Conservation (phyloP, 2,329 filamentous ascomycete genomes). For the Aspergillus awamori region DNA sequence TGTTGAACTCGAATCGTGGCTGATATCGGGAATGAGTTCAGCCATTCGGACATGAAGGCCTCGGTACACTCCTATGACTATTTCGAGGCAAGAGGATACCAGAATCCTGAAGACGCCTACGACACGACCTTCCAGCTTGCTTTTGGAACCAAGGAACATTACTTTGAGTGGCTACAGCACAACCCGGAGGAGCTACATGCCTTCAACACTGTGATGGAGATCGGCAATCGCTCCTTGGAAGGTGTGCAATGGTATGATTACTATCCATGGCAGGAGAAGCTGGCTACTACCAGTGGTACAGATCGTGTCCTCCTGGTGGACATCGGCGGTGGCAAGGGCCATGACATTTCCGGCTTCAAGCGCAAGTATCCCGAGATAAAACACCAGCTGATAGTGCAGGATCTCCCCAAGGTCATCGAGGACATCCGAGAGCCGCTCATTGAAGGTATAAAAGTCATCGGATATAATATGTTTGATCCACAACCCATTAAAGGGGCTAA, state of each 20-base stretch:
- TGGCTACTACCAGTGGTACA: neutral
- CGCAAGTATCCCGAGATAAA: constrained; percentile 30
- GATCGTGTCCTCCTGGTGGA: constrained; percentile 35
- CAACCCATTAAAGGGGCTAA: constrained; percentile 28
- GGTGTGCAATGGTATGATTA: constrained; percentile 22
- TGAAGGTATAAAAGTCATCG: constrained; percentile 16
- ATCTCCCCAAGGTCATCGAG: constrained; percentile 38
- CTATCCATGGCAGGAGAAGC: constrained; percentile 21
- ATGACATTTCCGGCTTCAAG: constrained; percentile 36
- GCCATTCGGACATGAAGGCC: constrained; percentile 18
- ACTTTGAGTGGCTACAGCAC: constrained; percentile 32
- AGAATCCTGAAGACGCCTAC: constrained; percentile 30
- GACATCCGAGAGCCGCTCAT: constrained; percentile 18
- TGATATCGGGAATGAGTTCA: neutral
- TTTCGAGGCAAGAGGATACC: constrained; percentile 33
- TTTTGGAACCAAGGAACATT: constrained; percentile 25
- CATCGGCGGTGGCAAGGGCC: constrained; percentile 42
- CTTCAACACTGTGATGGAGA: constrained; percentile 36
- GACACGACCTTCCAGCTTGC: constrained; percentile 35
- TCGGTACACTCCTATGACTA: constrained; percentile 28
- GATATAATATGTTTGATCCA: constrained; percentile 24
- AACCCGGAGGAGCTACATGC: constrained; percentile 22
- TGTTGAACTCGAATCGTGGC: too few relatives aligned
- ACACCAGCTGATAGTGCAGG: constrained; percentile 39
- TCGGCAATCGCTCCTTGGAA: neutral